Evolutionary conservation across 768 basidiomycete species (phyloP).

Genomic region (Russula compacta): DNA sequence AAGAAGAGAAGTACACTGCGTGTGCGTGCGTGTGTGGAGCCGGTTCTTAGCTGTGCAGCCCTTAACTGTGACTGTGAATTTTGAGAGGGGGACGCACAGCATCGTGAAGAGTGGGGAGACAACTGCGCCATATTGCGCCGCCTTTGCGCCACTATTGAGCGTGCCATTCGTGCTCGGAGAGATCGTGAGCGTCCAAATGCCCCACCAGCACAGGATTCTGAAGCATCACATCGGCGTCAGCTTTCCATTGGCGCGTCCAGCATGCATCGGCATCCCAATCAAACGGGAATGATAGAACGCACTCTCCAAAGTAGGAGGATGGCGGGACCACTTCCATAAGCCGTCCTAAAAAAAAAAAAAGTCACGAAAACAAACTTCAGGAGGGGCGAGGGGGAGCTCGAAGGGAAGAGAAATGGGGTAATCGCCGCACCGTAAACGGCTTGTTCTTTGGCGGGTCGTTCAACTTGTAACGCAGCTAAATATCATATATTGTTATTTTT

Average conservation of each 20-base stretch:
- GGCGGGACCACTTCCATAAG: constrained; percentile 49
- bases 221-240: constrained; percentile 23
- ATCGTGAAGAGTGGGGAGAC: constrained; percentile 58
- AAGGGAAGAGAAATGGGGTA: too few species aligned
- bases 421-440: not conserved
- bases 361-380: constrained; percentile 18
- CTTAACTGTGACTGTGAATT: not conserved
- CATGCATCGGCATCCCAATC: not conserved
- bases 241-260: not conserved
- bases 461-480: not conserved
- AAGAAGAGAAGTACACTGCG: constrained; percentile 51
- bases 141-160: constrained; percentile 33
- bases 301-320: constrained; percentile 67
- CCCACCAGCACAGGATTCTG: constrained; percentile 53
- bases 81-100: constrained; percentile 29
- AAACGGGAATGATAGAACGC: constrained; percentile 26
- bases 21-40: constrained; percentile 17
- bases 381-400: not conserved
- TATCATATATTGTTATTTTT: not conserved
- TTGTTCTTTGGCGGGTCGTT: not conserved
- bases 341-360: constrained; percentile 32
- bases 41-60: constrained; percentile 20
- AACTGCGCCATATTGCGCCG: constrained; percentile 53
- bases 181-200: constrained; percentile 50
- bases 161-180: constrained; percentile 46